A percentile compares a stretch with the other conserved stretches of the same genome.
phyloP scores from a whole-genome alignment of 768 basidiomycete species.

The Suillus bovinus region DNA sequence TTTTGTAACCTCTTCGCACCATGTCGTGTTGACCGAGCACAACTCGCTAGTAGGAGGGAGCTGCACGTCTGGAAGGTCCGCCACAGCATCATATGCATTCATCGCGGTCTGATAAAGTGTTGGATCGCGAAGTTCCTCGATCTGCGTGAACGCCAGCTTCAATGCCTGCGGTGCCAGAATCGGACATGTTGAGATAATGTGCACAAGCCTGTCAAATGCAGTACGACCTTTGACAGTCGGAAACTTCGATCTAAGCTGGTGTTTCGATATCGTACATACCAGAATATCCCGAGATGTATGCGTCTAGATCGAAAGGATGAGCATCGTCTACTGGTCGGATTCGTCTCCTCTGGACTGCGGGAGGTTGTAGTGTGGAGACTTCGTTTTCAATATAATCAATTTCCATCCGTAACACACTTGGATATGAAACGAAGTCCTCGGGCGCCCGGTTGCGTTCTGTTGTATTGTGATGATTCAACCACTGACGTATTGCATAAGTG shows the following conservation, averaged over 20 bases:
- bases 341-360: constrained; percentile 19
- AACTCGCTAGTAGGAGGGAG: constrained; percentile 51
- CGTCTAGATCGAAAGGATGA: constrained; percentile 87
- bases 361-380: constrained; percentile 15
- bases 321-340: constrained; percentile 65
- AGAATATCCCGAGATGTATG: constrained; percentile 74
- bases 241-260: constrained; percentile 5
- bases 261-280: constrained; percentile 50
- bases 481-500: neutral
- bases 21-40: constrained; percentile 59
- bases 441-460: neutral
- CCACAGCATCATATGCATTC: constrained; percentile 53
- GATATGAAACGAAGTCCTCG: neutral
- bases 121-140: constrained; percentile 71
- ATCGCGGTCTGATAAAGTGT: constrained; percentile 53
- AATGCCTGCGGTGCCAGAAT: constrained; percentile 72
- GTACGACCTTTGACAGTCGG: constrained; percentile 55
- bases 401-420: constrained; percentile 26
- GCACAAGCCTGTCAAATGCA: constrained; percentile 70
- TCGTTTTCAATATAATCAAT: constrained; percentile 31
- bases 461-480: neutral
- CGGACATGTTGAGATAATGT: constrained; percentile 65
- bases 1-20: constrained; percentile 68
- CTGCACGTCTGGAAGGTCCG: constrained; percentile 31
- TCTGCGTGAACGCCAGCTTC: constrained; percentile 61